A percentile compares a stretch with the other conserved stretches of the same genome.
Evolutionary conservation across 1,284 basidiomycete species (phyloP).

Genomic region (Cryptococcus jaspeensis): DNA sequence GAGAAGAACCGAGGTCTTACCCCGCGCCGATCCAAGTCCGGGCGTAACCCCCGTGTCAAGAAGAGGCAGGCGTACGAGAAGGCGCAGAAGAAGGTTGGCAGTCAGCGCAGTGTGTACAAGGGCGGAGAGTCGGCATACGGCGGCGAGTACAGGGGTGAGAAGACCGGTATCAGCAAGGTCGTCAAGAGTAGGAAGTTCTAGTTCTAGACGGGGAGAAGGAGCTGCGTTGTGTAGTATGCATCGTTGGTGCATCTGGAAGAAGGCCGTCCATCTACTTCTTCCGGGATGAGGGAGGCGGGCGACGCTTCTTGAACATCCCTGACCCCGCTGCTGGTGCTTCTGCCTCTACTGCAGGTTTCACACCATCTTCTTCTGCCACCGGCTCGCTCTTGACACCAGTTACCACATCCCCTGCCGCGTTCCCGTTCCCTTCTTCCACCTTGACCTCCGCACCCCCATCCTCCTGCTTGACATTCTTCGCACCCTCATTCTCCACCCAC

Average conservation of each 20-base stretch:
- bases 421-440: constrained; percentile 3
- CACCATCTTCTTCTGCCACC: constrained; percentile 8
- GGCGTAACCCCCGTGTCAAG: constrained; percentile 94
- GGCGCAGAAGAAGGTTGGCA: constrained; percentile 84
- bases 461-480: neutral
- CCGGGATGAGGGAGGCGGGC: constrained; percentile 40
- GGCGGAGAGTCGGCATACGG: constrained; percentile 63
- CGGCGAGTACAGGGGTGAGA: constrained; percentile 57
- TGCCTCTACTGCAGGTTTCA: constrained; percentile 14
- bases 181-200: constrained; percentile 76
- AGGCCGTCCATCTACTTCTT: constrained; percentile 32
- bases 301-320: constrained; percentile 52
- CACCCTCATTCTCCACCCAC: constrained; percentile 23
- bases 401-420: constrained; percentile 3
- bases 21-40: constrained; percentile 74
- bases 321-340: constrained; percentile 12
- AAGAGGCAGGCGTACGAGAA: constrained; percentile 88
- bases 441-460: neutral
- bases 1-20: constrained; percentile 90
- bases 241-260: neutral
- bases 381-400: constrained; percentile 6
- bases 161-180: constrained; percentile 77
- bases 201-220: constrained; percentile 46
- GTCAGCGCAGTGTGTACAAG: constrained; percentile 84
- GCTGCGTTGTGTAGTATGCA: neutral